Evolutionary conservation across 106 monocot genomes (phyloP), one percentile per base, ranked within the genome.

Genomic region (Dendrobium catenatum): DNA sequence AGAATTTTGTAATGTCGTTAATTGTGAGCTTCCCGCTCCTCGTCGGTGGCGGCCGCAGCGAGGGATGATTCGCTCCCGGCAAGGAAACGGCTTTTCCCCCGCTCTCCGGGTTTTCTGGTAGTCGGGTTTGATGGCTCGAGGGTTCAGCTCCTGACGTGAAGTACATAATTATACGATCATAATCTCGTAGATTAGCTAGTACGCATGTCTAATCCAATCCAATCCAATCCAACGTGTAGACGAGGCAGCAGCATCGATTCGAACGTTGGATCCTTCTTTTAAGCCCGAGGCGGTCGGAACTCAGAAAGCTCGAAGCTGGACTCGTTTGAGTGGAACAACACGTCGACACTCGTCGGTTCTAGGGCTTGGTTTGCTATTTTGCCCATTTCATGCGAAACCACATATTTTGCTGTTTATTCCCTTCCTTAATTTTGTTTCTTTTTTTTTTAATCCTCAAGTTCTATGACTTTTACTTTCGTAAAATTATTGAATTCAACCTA

Each of bases 1-100:
- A 95, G 80, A 85, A 86, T 86, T 84, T 89, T n/a, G 89, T 72
- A 81, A 95, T 85, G 55, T 95, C 89, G 19, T 95, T 91, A 42
- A 89, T 80, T 15, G 95, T 79, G 6, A 84, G 81, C 81, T 37
- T 81, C 29, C 79, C 66, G 22, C 79, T 86, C 51, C 13, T 51
- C 51, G 51, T 51, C 13, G 51, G 51, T 13, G 13, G 51, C 26
- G 15, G 42, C 13, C 79, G 47, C 61, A 66, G 72, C 44, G 84
- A 66, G 40, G 67, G 68, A 51, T 10, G 51, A 1, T 11, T 51
- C 13, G 51, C 51, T 13, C 51, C 51, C 16, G 0, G 51, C 13
- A 13, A 13, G 51, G 51, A 51, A 15, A 72, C 18, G 16, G 72
- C 75, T 67, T 33, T 33, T 27, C 19, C 37, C 72, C 72, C 9